Evolutionary conservation across 371 early-diverging fungal genomes (phyloP).

Genomic region (Catenaria anguillulae): DNA sequence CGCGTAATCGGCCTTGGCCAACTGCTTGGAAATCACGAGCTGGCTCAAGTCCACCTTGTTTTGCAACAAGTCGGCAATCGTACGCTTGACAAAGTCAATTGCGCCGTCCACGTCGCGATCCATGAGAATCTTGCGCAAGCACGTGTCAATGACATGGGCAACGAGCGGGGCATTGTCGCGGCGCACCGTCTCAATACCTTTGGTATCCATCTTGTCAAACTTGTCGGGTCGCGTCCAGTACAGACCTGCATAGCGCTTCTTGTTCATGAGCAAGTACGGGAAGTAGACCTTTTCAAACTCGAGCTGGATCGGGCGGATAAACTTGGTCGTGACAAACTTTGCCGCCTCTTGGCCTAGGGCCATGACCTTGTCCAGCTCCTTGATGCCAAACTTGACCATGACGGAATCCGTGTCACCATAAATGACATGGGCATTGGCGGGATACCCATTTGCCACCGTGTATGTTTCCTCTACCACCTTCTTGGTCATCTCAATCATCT

Average conservation of each 20-base stretch:
- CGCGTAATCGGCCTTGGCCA: slow-evolving; percentile 93
- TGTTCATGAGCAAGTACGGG: slow-evolving; percentile 97
- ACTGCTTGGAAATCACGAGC: slow-evolving; percentile 95
- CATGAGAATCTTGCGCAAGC: slow-evolving; percentile 80
- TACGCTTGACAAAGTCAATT: slow-evolving; percentile 61
- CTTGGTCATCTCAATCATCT: slow-evolving; percentile 94
- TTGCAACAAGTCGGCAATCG: slow-evolving; percentile 85
- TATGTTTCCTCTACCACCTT: slow-evolving; percentile 74
- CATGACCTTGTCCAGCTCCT: slow-evolving; percentile 74
- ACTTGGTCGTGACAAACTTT: slow-evolving; percentile 65
- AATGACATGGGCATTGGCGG: slow-evolving; percentile 83
- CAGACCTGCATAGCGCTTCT: slow-evolving; percentile 99
- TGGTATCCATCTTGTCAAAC: slow-evolving; percentile 94
- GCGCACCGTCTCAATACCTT: slow-evolving; percentile 99
- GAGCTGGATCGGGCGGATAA: slow-evolving; percentile 90
- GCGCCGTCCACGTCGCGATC: slow-evolving; percentile 87
- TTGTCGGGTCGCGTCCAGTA: slow-evolving; percentile 90
- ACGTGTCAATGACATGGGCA: slow-evolving; percentile 83
- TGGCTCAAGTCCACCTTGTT: slow-evolving; percentile 96
- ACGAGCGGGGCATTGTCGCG: slow-evolving; percentile 97
- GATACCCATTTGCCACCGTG: slow-evolving; percentile 70
- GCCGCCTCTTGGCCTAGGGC: slow-evolving; percentile 77
- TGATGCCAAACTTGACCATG: slow-evolving; percentile 95
- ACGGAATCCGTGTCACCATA: slow-evolving; percentile 99
- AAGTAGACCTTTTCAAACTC: slow-evolving; percentile 99